phyloP scores from a whole-genome alignment of 192 early-diverging fungal genomes.

The Mortierella antarctica region DNA sequence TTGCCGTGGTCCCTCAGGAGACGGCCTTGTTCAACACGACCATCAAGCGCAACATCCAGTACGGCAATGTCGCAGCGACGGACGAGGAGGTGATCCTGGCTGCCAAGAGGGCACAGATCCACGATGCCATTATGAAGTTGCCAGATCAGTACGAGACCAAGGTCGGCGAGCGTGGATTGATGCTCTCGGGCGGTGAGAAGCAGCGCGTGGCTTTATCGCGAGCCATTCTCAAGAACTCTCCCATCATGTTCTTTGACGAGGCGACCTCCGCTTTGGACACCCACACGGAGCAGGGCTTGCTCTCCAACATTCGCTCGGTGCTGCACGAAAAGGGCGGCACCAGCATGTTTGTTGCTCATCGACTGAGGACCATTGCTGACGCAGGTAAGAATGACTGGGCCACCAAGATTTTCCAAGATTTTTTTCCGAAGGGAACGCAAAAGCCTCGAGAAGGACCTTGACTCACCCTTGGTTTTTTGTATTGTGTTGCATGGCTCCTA shows the following conservation, averaged over 20 bases:
- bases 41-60: slow-evolving; percentile 92
- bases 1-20: slow-evolving; percentile 95
- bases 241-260: slow-evolving; percentile 91
- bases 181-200: slow-evolving; percentile 90
- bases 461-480: not conserved
- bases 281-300: slow-evolving; percentile 85
- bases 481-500: slow-evolving; percentile 22
- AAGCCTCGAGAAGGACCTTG: too few relatives aligned
- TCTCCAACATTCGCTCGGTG: slow-evolving; percentile 89
- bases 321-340: slow-evolving; percentile 79
- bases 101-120: slow-evolving; percentile 79
- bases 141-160: slow-evolving; percentile 84
- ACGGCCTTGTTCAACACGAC: slow-evolving; percentile 95
- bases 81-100: slow-evolving; percentile 76
- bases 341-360: slow-evolving; percentile 95
- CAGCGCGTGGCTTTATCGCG: slow-evolving; percentile 93
- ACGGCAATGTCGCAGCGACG: slow-evolving; percentile 79
- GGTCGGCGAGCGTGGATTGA: slow-evolving; percentile 91
- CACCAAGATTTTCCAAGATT: not conserved
- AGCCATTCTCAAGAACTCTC: slow-evolving; percentile 92
- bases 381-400: slow-evolving; percentile 60
- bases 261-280: slow-evolving; percentile 91
- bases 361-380: slow-evolving; percentile 89
- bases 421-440: too few relatives aligned
- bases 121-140: slow-evolving; percentile 79